Evolutionary conservation across 495 filamentous ascomycete genomes (phyloP), one percentile per base, ranked within the genome.

Genomic region (Penicillium samsonianum): DNA sequence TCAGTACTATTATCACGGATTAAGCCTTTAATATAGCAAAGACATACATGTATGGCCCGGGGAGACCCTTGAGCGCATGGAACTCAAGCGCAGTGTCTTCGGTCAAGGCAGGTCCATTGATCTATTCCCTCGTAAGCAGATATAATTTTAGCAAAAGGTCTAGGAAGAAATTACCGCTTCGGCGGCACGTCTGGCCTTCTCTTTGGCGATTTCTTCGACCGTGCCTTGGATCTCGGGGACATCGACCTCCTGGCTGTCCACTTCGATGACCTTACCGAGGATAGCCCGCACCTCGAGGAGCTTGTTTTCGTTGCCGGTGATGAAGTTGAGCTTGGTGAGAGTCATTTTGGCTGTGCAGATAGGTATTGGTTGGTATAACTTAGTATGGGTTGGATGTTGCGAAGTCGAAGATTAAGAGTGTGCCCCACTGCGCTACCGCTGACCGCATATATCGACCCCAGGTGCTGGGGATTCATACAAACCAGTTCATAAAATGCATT

Each of bases 21-120:
- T 11, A 12, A 17, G 26, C 1, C 25, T 10, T 35, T 9, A 22
- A 20, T 16, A 43, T 4, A 22, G 28, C 17, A 22, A 37, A 47
- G 4, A n/a, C 8, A 35, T 78, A 97, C 93, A 99, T 92, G 70
- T 99, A 99, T 26, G 94, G 92, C 3, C 94, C 94, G n/a, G 94
- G 94, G 38, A 99, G 78, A 12, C 90, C 92, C 59, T 89, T 84
- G 47, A 96, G 77, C 10, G 92, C 92, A 67, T 89, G 86, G 73
- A 98, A 99, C 75, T 90, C 92, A 26, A 99, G 80, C 64, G 89
- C 90, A 12, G 94, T 98, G 75, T 99, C 94, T 71, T 99, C 94
- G 20, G 95, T 93, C 50, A 99, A 80, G 33, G 96, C 95, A 16
- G 94, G 92, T 0, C 92, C 94, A 59, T 84, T 71, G 47, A 94